These are phyloP conservation scores for Cryptosporidium muris DNA, from an alignment of 169 alveolate species.

Conservation along the genomic window DNA sequence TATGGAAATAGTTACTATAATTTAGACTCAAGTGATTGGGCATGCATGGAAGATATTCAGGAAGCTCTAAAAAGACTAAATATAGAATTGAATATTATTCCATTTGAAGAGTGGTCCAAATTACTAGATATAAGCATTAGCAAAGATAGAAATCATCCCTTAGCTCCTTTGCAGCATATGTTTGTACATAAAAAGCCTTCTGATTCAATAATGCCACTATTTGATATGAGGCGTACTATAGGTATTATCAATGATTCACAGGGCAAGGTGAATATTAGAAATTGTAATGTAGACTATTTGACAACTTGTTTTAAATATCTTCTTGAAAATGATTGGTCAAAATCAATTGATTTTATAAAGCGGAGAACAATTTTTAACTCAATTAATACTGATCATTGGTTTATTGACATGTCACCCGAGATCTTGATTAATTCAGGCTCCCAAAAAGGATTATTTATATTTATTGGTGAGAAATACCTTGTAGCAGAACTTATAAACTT, in stretches of 20 bases:
- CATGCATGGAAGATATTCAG: slow-evolving; percentile 31
- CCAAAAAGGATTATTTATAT: slow-evolving; percentile 2
- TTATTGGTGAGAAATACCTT: slow-evolving; percentile 55
- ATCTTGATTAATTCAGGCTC: neutral
- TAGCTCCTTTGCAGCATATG: slow-evolving; percentile 64
- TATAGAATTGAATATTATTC: slow-evolving; percentile 18
- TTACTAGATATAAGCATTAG: slow-evolving; percentile 7
- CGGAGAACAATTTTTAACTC: neutral
- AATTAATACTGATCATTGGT: neutral
- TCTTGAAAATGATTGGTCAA: slow-evolving; percentile 41
- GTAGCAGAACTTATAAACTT: slow-evolving; percentile 5
- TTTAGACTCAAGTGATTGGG: slow-evolving; percentile 47
- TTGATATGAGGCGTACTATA: slow-evolving; percentile 56
- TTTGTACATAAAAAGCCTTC: slow-evolving; percentile 52
- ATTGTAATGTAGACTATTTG: slow-evolving; percentile 26
- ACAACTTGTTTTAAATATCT: slow-evolving; percentile 39
- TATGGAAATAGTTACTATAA: slow-evolving; percentile 31
- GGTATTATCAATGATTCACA: slow-evolving; percentile 5
- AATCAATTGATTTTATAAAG: slow-evolving; percentile 18
- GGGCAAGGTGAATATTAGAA: neutral
- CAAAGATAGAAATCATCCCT: slow-evolving; percentile 38
- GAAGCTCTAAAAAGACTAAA: slow-evolving; percentile 15
- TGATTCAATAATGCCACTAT: slow-evolving; percentile 65
- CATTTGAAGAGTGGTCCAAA: slow-evolving; percentile 51
- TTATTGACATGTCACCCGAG: slow-evolving; percentile 14